Conservation (phyloP, 495 filamentous ascomycete genomes). For the Podospora comata region DNA sequence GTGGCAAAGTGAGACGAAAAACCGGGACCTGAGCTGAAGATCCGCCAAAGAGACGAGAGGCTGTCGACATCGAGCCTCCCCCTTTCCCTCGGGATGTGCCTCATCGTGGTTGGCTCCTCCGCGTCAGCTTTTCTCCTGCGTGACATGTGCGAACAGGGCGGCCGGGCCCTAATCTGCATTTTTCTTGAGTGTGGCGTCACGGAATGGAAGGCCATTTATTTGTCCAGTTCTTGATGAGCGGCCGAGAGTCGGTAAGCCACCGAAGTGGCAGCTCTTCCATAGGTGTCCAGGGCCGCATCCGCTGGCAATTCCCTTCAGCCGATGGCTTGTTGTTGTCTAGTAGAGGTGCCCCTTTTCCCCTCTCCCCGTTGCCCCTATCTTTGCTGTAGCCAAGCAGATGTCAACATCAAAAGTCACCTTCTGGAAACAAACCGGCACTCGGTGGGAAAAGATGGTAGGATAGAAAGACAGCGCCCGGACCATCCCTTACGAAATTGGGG, state of each 20-base stretch:
- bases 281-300: not conserved
- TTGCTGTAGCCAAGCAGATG: not conserved
- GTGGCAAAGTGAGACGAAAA: slow-evolving; percentile 10
- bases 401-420: not conserved
- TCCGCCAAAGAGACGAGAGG: not conserved
- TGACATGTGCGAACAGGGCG: slow-evolving; percentile 4
- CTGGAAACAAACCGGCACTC: not conserved
- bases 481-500: not conserved
- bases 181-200: slow-evolving; percentile 15
- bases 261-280: not conserved
- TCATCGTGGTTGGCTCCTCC: slow-evolving; percentile 4
- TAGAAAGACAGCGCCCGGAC: not conserved
- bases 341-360: slow-evolving; percentile 5
- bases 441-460: not conserved
- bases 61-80: not conserved
- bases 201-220: slow-evolving; percentile 10
- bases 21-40: not conserved
- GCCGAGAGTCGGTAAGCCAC: slow-evolving; percentile 6
- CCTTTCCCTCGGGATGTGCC: slow-evolving; percentile 5
- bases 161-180: slow-evolving; percentile 6
- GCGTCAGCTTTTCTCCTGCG: not conserved
- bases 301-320: not conserved
- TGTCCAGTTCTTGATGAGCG: not conserved
- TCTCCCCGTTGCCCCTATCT: slow-evolving; percentile 23
- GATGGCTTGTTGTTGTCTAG: not conserved